Conservation (phyloP, 352 stramenopile species). For the Phytophthora rubi region DNA sequence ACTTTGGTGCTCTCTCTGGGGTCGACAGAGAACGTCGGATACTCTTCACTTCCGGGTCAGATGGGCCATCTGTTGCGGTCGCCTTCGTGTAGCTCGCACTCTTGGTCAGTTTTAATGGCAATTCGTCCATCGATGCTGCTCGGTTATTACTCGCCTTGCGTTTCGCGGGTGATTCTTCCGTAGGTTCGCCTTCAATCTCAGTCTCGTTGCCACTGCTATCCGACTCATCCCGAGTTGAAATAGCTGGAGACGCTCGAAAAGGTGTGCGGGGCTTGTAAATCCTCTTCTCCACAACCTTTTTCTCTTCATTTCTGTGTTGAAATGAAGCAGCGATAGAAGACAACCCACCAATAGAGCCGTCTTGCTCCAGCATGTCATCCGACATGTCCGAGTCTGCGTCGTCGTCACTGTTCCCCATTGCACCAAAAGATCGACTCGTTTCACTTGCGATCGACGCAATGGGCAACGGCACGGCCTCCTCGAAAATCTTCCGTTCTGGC, state of each 20-base stretch:
- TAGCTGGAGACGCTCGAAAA: conserved; percentile 40
- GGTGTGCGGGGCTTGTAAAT: conserved; percentile 51
- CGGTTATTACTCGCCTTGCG: conserved; percentile 6
- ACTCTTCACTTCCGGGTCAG: conserved; percentile 1
- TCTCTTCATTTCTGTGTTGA: conserved; percentile 31
- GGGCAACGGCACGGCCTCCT: conserved; percentile 49
- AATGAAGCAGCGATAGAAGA: conserved; percentile 67
- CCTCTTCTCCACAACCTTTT: conserved; percentile 37
- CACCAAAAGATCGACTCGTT: conserved; percentile 2
- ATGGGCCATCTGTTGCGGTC: not conserved
- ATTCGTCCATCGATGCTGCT: conserved; percentile 1
- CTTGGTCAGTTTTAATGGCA: conserved; percentile 14
- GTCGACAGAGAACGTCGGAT: conserved; percentile 35
- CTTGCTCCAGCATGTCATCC: conserved; percentile 77
- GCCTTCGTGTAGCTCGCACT: conserved; percentile 27
- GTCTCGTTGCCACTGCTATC: conserved; percentile 69
- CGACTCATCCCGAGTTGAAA: conserved; percentile 35
- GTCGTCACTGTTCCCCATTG: conserved; percentile 29
- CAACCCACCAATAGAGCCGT: conserved; percentile 48
- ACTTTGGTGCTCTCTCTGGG: conserved; percentile 23
- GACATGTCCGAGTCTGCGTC: conserved; percentile 69
- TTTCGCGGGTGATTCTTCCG: conserved; percentile 31
- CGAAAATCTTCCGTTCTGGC: conserved; percentile 46
- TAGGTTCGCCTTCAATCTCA: conserved; percentile 66
- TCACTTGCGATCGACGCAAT: conserved; percentile 6